Evolutionary conservation across 176 grass and related monocot genomes (phyloP), one percentile per base, ranked within the genome.

Genomic region (Cymbopogon citratus): DNA sequence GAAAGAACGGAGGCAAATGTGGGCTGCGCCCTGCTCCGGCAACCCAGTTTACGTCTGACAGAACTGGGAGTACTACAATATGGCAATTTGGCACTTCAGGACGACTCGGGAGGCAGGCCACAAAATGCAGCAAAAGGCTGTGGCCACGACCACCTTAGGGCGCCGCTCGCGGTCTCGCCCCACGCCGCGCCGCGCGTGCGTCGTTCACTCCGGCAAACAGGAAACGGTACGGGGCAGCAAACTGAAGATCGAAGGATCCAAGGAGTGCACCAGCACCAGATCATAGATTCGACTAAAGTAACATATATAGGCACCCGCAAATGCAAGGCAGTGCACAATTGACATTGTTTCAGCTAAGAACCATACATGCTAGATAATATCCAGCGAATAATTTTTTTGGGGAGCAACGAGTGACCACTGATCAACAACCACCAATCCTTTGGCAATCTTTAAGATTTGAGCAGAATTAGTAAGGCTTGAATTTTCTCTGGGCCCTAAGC

Each of bases 401-500:
- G 9, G 60, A 76, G 56, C 35, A 8, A 64, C 33, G 12, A 60
- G 78, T 9, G 86, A n/a, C 40, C 24, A 18, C 52, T 5, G 75
- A 14, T 41, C 34, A 71, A 29, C 72, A 85, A 18, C 25, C 76
- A 79, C 68, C n/a, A 45, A 46, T 8, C n/a, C n/a, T 44, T 35
- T 27, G n/a, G 9, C 26, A 54, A 34, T 15, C 54, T 28, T 28
- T 34, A 23, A 24, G 33, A 36, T 24, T 34, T 12, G 29, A 36
- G 68, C 49, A 68, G 61, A 45, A 71, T 56, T 81, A 98, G 85
- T 90, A 99, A 45, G 96, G 96, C 54, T 92, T 92, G 75, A 99
- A 99, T 23, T 95, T 99, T 77, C 96, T 92, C 24, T 90, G 92
- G 28, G 92, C 96, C 66, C 91, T 89, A 82, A 95, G 71, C 72